Evolutionary conservation across 768 basidiomycete species (phyloP), one percentile per base, ranked within the genome.

Genomic region (Amanita pallidorosea): DNA sequence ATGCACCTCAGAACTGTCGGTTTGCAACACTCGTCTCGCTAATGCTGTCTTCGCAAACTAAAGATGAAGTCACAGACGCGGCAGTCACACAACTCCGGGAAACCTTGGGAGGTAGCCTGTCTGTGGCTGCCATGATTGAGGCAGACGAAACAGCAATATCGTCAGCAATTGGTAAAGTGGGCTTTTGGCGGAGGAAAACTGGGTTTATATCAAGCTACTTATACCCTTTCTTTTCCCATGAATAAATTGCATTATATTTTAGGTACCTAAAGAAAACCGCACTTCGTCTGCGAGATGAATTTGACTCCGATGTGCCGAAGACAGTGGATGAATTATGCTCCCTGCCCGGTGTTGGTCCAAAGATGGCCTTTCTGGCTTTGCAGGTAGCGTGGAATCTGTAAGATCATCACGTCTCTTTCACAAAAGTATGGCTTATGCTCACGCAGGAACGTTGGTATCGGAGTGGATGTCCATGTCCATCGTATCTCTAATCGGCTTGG

Each of bases 21-120:
- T 87, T 90, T 53, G 75, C 88, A 7, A 89, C 85, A 4, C 80
- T 99, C 18, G 78, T 99, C 6, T 90, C 93, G 3, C 73, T 99
- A 41, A 96, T 97, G 91, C 76, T 98, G 2, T 92, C 88, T 8
- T 91, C 91, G 2, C 95, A 98, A 63, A 97, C 95, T 4, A 97
- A 94, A 59, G 93, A 95, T 61, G 81, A 88, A 58, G 84, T 92
- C 15, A 91, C 87, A 0, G 79, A 87, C 50, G 78, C 83, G 0
- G 94, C 94, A 0, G 78, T 94, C 1, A 61, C 67, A 2, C 87
- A 84, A 53, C 74, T 97, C 2, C 82, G 91, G 15, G 60, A 63
- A 2, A 78, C 81, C 0, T 63, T 99, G 3, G 88, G 89, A 1
- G 90, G 89, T 0, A 82, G 78, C n/a, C 63, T 99, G 20, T 83